Evolutionary conservation across 2,329 filamentous ascomycete species (phyloP).

Genomic region (Drechslera avenae): DNA sequence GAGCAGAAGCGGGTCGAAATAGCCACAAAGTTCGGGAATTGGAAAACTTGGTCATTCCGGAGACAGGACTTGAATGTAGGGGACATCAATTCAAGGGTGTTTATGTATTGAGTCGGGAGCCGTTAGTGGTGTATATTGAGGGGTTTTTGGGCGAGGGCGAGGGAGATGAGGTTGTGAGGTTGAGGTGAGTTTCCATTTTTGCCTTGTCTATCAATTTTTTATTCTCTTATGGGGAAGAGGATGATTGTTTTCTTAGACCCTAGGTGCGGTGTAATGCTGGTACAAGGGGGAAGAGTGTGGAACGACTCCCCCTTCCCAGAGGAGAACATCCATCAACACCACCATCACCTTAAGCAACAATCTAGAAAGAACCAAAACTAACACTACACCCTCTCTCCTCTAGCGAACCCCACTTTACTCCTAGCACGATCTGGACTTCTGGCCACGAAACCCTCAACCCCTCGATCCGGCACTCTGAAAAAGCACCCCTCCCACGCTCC

Average conservation of each 20-base stretch:
- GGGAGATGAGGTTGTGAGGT: conserved; percentile 56
- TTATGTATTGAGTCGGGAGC: conserved; percentile 59
- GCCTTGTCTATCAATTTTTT: not conserved
- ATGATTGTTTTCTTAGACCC: too few relatives aligned
- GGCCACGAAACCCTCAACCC: conserved; percentile 55
- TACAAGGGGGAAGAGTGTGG: not conserved
- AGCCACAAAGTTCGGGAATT: conserved; percentile 34
- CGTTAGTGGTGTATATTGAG: conserved; percentile 64
- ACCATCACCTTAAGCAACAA: not conserved
- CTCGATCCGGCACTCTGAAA: conserved; percentile 59
- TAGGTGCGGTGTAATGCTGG: too few relatives aligned
- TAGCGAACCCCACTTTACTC: conserved; percentile 57
- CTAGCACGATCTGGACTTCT: conserved; percentile 61
- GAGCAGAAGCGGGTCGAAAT: not conserved
- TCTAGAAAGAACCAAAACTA: not conserved
- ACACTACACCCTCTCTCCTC: not conserved
- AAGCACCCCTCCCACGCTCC: conserved; percentile 46
- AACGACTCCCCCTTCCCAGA: not conserved
- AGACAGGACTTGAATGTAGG: conserved; percentile 46
- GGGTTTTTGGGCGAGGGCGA: conserved; percentile 58
- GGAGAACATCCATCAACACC: not conserved
- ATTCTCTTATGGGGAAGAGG: not conserved
- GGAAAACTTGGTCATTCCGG: conserved; percentile 49
- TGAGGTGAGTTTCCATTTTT: conserved; percentile 56
- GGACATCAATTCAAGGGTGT: conserved; percentile 47